These are phyloP conservation scores for Penicillium rolfsii DNA, from an alignment of 2,329 filamentous ascomycete species.

Conservation along the genomic window DNA sequence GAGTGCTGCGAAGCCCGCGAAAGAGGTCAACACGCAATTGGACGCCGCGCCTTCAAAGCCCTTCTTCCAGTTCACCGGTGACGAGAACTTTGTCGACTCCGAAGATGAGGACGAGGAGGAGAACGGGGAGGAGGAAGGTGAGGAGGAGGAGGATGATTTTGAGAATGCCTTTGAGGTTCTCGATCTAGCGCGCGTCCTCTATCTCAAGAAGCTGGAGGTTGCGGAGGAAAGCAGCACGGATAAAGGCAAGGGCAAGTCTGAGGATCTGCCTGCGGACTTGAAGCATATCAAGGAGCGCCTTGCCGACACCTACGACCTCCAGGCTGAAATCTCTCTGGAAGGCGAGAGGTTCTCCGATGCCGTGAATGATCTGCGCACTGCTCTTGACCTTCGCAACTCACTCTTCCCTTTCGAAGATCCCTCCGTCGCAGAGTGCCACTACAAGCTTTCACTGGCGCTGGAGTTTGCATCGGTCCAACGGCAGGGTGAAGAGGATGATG, in stretches of 20 bases:
- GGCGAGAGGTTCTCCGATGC: slow-evolving; percentile 90
- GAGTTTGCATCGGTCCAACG: slow-evolving; percentile 84
- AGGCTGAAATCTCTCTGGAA: slow-evolving; percentile 95
- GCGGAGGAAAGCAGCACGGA: slow-evolving; percentile 43
- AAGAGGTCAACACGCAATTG: slow-evolving; percentile 18
- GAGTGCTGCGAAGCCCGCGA: slow-evolving; percentile 21
- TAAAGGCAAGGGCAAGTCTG: slow-evolving; percentile 54
- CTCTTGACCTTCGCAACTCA: slow-evolving; percentile 76
- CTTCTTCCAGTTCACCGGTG: slow-evolving; percentile 88
- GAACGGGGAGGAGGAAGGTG: slow-evolving; percentile 51
- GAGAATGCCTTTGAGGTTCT: slow-evolving; percentile 66
- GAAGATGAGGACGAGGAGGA: slow-evolving; percentile 60
- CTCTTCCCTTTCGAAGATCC: slow-evolving; percentile 80
- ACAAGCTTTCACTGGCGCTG: slow-evolving; percentile 90
- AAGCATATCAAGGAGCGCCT: slow-evolving; percentile 79
- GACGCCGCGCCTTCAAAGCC: slow-evolving; percentile 54
- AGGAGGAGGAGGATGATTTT: slow-evolving; percentile 68
- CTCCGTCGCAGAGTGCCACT: slow-evolving; percentile 90
- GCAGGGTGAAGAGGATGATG: slow-evolving; percentile 44
- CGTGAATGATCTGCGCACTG: slow-evolving; percentile 78
- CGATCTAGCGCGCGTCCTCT: slow-evolving; percentile 64
- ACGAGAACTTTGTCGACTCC: slow-evolving; percentile 87
- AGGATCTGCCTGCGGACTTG: slow-evolving; percentile 43
- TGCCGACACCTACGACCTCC: slow-evolving; percentile 89
- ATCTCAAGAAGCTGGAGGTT: slow-evolving; percentile 59